Evolutionary conservation across 192 early-diverging fungal genomes (phyloP), one percentile per base, ranked within the genome.

Genomic region (Linnemannia zychae): DNA sequence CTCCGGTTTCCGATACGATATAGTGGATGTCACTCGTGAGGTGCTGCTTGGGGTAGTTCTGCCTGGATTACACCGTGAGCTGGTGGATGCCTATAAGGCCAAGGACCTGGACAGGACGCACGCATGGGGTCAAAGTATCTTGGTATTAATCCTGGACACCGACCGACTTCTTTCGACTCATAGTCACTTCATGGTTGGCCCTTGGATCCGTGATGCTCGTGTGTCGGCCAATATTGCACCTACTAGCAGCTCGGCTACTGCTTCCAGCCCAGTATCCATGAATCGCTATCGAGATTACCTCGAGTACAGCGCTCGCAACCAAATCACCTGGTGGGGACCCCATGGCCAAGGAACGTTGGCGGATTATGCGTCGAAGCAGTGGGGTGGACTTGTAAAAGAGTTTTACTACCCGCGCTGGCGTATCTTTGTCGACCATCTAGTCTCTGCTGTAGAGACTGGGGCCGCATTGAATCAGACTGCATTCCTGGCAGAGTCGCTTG

Each of bases 251-350:
- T 38, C 68, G 11, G 5, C 4, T 5, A 52, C 53, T 13, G 20
- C 52, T 28, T 63, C 31, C 47, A 33, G 69, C 22, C 20, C 65
- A 2, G 60, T 49, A 22, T 69, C 76, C 11, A 47, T 70, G 57
- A 36, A 36, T 15, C 13, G 2, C 0, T 85, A 85, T 34, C 31
- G 44, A 11, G 74, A 85, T n/a, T 85, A 85, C 52, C 28, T 85
- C 24, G 83, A 85, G 40, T 65, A 67, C 69, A 79, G 36, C 50
- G 77, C 83, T 12, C 77, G 83, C 0, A 79, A 72, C 49, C 83
- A 85, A 40, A 49, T 85, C 50, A 85, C 83, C 3, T 85, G 83
- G 83, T 85, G 83, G 83, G 83, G 69, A 0, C 83, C 83, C 0
- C n/a, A 17, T 4, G 83, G 83, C 13, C 83, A 85, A 53, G 4